Conservation (phyloP, 805 yeast species). For the Barnettozyma siamensis region DNA sequence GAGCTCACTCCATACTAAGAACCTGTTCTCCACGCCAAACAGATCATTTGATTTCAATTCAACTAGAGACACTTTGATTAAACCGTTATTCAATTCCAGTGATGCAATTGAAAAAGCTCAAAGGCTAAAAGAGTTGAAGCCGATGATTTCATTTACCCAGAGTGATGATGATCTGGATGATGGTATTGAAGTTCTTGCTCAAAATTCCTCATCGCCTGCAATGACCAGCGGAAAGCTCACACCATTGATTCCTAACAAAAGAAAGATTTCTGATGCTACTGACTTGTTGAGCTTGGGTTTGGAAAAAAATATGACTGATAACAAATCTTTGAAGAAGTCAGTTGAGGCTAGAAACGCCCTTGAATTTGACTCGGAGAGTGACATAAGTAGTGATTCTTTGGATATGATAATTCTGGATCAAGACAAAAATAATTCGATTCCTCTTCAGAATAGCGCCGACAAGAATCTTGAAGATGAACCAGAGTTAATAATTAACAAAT, state of each 20-base stretch:
- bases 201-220: neutral
- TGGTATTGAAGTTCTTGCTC: slow-evolving; percentile 2
- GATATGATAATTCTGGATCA: neutral
- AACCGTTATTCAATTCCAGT: slow-evolving; percentile 1
- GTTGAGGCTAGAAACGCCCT: neutral
- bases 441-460: neutral
- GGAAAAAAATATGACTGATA: too few relatives aligned
- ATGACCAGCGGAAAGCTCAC: neutral
- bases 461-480: neutral
- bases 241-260: neutral
- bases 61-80: neutral
- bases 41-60: neutral
- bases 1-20: neutral
- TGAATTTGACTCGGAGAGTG: neutral
- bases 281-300: too few relatives aligned
- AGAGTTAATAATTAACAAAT: neutral
- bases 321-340: too few relatives aligned
- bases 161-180: slow-evolving; percentile 11
- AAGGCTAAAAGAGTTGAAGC: neutral
- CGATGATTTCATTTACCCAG: neutral
- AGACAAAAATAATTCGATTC: too few relatives aligned
- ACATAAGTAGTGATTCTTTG: slow-evolving; percentile 3
- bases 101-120: neutral
- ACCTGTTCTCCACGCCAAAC: slow-evolving; percentile 6
- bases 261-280: neutral